Evolutionary conservation across 805 yeast genomes (phyloP).

Genomic region (Kodamaea lidongshanica): DNA sequence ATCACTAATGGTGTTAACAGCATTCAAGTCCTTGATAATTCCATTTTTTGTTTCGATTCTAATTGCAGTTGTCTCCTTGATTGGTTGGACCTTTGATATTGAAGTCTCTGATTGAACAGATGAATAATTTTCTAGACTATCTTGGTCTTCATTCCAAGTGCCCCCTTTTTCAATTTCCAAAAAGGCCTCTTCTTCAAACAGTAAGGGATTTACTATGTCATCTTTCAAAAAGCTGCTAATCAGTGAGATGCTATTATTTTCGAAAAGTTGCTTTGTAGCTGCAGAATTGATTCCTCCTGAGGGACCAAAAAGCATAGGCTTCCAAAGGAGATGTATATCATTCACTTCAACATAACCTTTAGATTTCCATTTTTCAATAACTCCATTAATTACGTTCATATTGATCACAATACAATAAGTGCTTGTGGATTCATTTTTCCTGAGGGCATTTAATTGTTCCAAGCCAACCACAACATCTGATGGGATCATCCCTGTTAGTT

Average conservation of each 20-base stretch:
- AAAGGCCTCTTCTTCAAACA: constrained; percentile 51
- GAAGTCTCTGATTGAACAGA: constrained; percentile 33
- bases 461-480: constrained; percentile 84
- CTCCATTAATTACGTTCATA: constrained; percentile 33
- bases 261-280: constrained; percentile 25
- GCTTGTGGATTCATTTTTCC: constrained; percentile 38
- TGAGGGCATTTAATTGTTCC: constrained; percentile 65
- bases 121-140: constrained; percentile 21
- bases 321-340: constrained; percentile 61
- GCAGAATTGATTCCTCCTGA: constrained; percentile 77
- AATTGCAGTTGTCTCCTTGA: constrained; percentile 9
- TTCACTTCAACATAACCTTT: constrained; percentile 51
- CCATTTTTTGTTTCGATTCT: constrained; percentile 1
- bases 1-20: no score
- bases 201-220: constrained; percentile 58
- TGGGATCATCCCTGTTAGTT: constrained; percentile 75
- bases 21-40: no score
- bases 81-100: constrained; percentile 9
- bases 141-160: constrained; percentile 5
- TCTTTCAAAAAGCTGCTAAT: constrained; percentile 58
- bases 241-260: constrained; percentile 46
- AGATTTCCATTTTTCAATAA: constrained; percentile 45
- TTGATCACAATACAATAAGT: constrained; percentile 52
- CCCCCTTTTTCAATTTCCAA: constrained; percentile 37
- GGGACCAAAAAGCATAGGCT: constrained; percentile 77